Evolutionary conservation across 164 flowering plant species (phyloP), one percentile per base, ranked within the genome.

Genomic region (Magnolia sinica): DNA sequence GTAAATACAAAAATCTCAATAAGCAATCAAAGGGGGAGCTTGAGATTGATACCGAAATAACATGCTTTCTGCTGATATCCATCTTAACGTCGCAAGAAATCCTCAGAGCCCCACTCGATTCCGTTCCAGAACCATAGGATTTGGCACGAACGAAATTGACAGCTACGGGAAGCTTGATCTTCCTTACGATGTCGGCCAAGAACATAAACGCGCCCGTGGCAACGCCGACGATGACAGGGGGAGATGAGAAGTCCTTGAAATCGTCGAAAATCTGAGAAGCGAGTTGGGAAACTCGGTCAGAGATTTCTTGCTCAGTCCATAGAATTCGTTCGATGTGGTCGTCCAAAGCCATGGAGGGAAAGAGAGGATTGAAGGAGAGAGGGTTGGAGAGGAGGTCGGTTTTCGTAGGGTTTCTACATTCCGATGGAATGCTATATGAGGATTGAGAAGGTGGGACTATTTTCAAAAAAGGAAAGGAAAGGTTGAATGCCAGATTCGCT

Each of bases 131-230:
- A 1, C 98, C 96, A 79, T 95, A 95, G 0, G 99, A 95, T 8
- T 86, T 88, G 20, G 76, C 91, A 1, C 98, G 87, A 20, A 95
- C 66, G 70, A 93, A 84, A 82, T 95, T 96, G 18, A 95, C 89
- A 22, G 77, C 51, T 16, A 95, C 49, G 0, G 96, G 95, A 24
- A 93, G 65, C 9, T 64, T 71, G 51, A 93, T 85, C 66, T 69
- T 74, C 70, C 92, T 76, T 67, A 86, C 91, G 20, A 95, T 81
- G 79, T 95, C 98, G 8, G 97, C 94, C 19, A 93, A 74, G 87
- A 95, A 95, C 71, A 95, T 72, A 78, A 91, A 91, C 0, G 98
- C 98, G 18, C 98, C 98, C 58, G 96, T 92, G 73, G 98, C 98
- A 18, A 94, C 97, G 4, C 93, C 96, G 13, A 91, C 88, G 13